Percentiles rank a stretch among this genome's conserved stretches.
These are phyloP conservation scores for Fusarium nanum DNA, from an alignment of 2,329 filamentous ascomycete species.

Conservation along the genomic window DNA sequence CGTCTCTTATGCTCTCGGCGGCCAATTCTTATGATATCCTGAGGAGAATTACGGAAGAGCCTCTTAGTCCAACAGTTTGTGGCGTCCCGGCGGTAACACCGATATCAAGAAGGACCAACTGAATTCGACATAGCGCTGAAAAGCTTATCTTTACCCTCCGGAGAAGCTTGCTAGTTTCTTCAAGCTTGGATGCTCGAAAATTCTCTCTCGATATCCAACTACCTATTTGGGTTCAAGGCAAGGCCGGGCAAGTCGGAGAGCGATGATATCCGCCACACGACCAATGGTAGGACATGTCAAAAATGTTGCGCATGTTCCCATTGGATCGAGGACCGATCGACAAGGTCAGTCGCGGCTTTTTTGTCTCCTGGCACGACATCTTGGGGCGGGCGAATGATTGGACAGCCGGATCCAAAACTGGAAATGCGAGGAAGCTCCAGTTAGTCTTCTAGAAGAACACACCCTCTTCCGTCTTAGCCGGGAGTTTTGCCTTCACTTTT, in stretches of 20 bases:
- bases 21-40: too few relatives aligned
- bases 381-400: conserved; percentile 25
- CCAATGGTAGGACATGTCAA: conserved; percentile 38
- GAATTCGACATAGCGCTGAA: conserved; percentile 7
- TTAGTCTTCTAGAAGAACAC: conserved; percentile 43
- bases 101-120: conserved; percentile 1
- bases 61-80: conserved; percentile 10
- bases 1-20: too few relatives aligned
- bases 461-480: conserved; percentile 12
- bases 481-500: background rate
- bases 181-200: background rate
- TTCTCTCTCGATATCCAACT: conserved; percentile 28
- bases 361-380: conserved; percentile 9
- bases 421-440: conserved; percentile 30
- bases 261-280: conserved; percentile 23
- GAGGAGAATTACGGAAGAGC: conserved; percentile 7
- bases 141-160: conserved; percentile 18
- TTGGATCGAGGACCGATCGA: conserved; percentile 34
- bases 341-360: conserved; percentile 32
- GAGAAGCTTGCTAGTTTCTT: conserved; percentile 1
- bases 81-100: conserved; percentile 3
- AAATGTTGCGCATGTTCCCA: conserved; percentile 21
- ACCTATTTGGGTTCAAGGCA: conserved; percentile 25
- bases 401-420: conserved; percentile 20
- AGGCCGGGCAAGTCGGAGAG: conserved; percentile 38